Evolutionary conservation across 352 stramenopile genomes (phyloP), one percentile per base, ranked within the genome.

Genomic region (Phytophthora megakarya): DNA sequence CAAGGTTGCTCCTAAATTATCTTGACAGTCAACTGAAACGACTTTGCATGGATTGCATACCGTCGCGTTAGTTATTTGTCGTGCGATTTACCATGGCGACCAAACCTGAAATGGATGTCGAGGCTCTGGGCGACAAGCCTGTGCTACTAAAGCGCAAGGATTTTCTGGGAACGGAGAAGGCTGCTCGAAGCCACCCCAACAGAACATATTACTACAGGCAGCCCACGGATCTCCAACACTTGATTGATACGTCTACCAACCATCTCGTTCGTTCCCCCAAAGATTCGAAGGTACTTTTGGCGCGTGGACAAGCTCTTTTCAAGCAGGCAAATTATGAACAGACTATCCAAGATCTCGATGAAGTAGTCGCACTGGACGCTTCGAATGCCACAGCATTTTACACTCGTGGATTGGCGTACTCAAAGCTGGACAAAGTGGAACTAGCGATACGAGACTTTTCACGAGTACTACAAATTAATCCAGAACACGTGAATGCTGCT

Each of bases 401-500:
- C 72, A 92, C 79, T 19, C 81, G 86, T 39, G 88, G 89, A 0
- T 62, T 95, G 22, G 72, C 79, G 4, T 82, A 88, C 51, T 76
- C 81, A 3, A 90, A 93, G 59, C 57, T 95, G 44, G 79, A 76
- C 40, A 69, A 89, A 26, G 63, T 84, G 38, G 86, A 96, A 25
- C 57, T 81, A 8, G 89, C 89, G 13, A 94, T 96, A 54, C 75
- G 69, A 4, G 90, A 97, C 65, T 95, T 96, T 23, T 79, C 82
- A 0, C 67, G 79, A 19, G 67, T 83, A 15, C 64, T 97, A 13
- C 74, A 87, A 39, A 72, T 93, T 22, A 87, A 94, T n/a, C 88
- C 86, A 4, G 79, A 94, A 42, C 89, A 97, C 53, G 81, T 97
- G 39, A 96, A 93, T 53, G 90, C 90, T 8, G 84, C 85, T 18